phyloP scores from a whole-genome alignment of 2,329 filamentous ascomycete species.

The Aspergillus unguis region DNA sequence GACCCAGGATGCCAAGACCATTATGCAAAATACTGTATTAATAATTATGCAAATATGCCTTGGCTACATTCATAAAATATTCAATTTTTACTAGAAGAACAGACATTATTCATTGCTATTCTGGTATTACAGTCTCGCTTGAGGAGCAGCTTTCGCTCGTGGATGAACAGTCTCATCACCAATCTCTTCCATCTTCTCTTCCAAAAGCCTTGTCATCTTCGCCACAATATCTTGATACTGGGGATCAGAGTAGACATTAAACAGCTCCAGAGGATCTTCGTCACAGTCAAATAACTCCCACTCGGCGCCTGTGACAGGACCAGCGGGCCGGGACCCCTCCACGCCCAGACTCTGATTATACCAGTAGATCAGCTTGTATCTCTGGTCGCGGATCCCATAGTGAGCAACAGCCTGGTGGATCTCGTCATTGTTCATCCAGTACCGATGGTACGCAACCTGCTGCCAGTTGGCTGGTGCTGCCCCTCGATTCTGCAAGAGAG shows the following conservation, averaged over 20 bases:
- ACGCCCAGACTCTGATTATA: slow-evolving; percentile 51
- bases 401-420: slow-evolving; percentile 52
- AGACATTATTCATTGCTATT: too few relatives aligned
- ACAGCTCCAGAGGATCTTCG: slow-evolving; percentile 50
- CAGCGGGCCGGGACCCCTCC: slow-evolving; percentile 40
- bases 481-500: slow-evolving; percentile 32
- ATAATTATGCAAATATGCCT: too few relatives aligned
- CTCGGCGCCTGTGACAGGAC: slow-evolving; percentile 40
- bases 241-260: slow-evolving; percentile 45
- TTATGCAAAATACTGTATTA: too few relatives aligned
- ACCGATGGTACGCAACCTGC: slow-evolving; percentile 54
- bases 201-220: slow-evolving; percentile 43
- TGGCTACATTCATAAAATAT: too few relatives aligned
- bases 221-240: slow-evolving; percentile 38
- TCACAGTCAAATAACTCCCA: slow-evolving; percentile 56
- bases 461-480: slow-evolving; percentile 46
- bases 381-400: slow-evolving; percentile 51
- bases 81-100: too few relatives aligned
- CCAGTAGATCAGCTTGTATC: slow-evolving; percentile 58
- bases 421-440: slow-evolving; percentile 55
- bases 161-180: slow-evolving; percentile 36
- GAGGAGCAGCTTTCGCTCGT: too few relatives aligned
- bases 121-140: too few relatives aligned
- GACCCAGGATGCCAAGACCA: too few relatives aligned
- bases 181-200: slow-evolving; percentile 53